phyloP scores from a whole-genome alignment of 768 basidiomycete species.

The Tubosaeta sp. region DNA sequence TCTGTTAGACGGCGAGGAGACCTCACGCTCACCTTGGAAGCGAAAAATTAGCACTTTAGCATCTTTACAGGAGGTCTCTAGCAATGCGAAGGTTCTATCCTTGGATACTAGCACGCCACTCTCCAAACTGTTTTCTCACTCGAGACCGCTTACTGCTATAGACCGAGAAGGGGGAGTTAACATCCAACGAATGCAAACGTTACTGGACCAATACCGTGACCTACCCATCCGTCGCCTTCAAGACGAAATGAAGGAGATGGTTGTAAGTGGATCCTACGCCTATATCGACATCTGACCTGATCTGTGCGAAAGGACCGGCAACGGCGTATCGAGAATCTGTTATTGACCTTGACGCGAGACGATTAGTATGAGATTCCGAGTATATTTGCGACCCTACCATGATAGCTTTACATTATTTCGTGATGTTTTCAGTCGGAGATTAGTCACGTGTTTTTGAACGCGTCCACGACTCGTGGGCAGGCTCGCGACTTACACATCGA shows the following conservation, averaged over 20 bases:
- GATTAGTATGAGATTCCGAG: constrained; percentile 42
- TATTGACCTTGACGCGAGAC: constrained; percentile 64
- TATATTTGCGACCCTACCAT: background rate
- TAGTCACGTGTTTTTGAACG: constrained; percentile 20
- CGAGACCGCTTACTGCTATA: constrained; percentile 17
- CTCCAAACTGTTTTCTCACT: constrained; percentile 24
- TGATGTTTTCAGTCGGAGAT: no score
- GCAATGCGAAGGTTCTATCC: constrained; percentile 27
- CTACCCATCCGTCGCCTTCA: constrained; percentile 64
- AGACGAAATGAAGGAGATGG: constrained; percentile 81
- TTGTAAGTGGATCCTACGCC: constrained; percentile 40
- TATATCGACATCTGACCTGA: background rate
- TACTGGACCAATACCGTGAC: constrained; percentile 60
- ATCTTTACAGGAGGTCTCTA: constrained; percentile 26
- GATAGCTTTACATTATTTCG: background rate
- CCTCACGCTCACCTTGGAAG: constrained; percentile 7
- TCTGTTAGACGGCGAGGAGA: constrained; percentile 10
- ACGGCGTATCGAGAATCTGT: constrained; percentile 68
- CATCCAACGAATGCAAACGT: constrained; percentile 51
- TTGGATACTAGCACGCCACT: constrained; percentile 28
- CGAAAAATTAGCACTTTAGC: constrained; percentile 28
- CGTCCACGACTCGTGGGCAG: background rate
- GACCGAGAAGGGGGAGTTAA: constrained; percentile 38
- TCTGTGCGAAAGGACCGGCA: constrained; percentile 54
- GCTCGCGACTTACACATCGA: background rate